Evolutionary conservation across 768 basidiomycete genomes (phyloP), one percentile per base, ranked within the genome.

Genomic region (Dentipellis sp.): DNA sequence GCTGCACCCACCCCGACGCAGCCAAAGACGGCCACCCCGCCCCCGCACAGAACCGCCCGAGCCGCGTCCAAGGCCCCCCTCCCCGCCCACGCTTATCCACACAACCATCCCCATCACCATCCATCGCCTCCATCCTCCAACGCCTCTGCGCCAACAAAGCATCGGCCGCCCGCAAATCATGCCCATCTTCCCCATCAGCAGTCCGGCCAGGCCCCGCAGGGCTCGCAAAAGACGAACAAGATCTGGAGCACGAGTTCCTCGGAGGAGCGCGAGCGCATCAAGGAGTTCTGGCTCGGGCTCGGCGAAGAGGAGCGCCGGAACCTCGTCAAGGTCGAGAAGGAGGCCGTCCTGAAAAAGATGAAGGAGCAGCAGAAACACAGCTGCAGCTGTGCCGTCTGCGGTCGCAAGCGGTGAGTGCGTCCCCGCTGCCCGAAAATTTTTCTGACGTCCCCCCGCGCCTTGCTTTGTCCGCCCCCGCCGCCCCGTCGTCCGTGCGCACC

Each of bases 321-420:
- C 72, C 81, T 99, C 58, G 93, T 99, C 74, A 90, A 91, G 78
- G 83, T 97, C 66, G 97, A 99, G 79, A 98, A 98, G 74, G 94
- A 97, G 69, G 92, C 93, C 22, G 95, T 98, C 34, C 74, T 98
- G 57, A 83, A 82, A 72, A 98, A 98, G 82, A 99, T 99, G 94
- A 98, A 98, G 77, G 97, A 99, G 72, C 91, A 97, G 76, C 94
- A 97, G 80, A 88, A 91, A 67, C 93, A 97, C 68, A 87, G 85
- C 58, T 99, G 97, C 68, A 85, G 85, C 59, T 95, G 95, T 75
- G 93, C 94, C 39, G 91, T 97, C 36, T 95, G 95, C 75, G 93
- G 94, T 55, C 77, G 95, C 69, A 99, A 99, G 79, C 88, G 95
- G 91, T 90, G 65, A 59, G 88, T 82, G 64, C 64, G 62, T 58